phyloP scores from a whole-genome alignment of 2,329 filamentous ascomycete species.

The Colletotrichum sp. region DNA sequence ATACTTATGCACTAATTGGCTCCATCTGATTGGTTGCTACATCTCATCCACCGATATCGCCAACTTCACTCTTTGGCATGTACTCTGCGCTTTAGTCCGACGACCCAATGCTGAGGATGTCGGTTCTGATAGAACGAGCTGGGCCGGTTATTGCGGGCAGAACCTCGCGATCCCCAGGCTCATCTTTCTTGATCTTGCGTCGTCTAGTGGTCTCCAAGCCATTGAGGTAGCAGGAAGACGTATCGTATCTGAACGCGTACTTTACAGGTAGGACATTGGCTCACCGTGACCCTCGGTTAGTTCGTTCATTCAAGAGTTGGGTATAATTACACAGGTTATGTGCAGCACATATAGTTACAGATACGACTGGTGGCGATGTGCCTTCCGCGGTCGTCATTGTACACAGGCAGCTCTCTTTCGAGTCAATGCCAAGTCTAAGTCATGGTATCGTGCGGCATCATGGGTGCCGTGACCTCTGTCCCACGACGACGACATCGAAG shows the following conservation, averaged over 20 bases:
- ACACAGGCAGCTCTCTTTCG: not conserved
- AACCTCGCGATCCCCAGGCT: not conserved
- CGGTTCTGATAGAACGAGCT: conserved; percentile 69
- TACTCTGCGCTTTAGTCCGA: conserved; percentile 70
- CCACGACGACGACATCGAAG: not conserved
- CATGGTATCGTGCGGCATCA: not conserved
- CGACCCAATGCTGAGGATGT: conserved; percentile 62
- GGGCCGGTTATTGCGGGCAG: conserved; percentile 18
- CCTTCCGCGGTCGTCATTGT: not conserved
- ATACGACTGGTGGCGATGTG: not conserved
- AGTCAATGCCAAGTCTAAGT: not conserved
- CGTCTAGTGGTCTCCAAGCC: conserved; percentile 64
- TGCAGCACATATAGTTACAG: conserved; percentile 19
- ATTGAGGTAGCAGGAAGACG: conserved; percentile 60
- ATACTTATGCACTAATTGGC: not conserved
- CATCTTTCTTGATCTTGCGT: conserved; percentile 59
- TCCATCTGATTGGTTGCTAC: not conserved
- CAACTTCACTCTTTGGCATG: conserved; percentile 39
- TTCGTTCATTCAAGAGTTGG: conserved; percentile 11
- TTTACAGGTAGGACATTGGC: not conserved
- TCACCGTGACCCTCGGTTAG: not conserved
- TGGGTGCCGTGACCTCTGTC: not conserved
- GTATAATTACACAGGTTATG: conserved; percentile 18
- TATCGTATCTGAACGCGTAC: conserved; percentile 69
- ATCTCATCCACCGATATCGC: not conserved